These are phyloP conservation scores for Herpetospermum pedunculosum DNA, from an alignment of 306 rosid species.

Conservation along the genomic window DNA sequence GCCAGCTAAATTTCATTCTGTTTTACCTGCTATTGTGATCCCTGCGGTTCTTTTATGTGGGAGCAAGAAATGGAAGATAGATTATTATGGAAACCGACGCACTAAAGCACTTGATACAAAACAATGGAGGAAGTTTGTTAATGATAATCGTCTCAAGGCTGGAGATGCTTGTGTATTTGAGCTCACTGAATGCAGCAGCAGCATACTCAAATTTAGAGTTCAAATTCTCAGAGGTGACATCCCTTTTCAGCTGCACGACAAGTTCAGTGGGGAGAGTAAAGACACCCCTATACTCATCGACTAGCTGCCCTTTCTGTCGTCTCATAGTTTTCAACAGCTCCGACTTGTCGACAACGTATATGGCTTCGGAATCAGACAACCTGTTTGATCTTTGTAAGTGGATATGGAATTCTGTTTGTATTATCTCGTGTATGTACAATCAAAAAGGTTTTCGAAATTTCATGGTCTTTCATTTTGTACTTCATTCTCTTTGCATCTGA, in stretches of 20 bases:
- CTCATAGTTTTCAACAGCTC: neutral
- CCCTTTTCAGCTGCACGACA: constrained; percentile 22
- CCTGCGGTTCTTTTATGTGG: constrained; percentile 17
- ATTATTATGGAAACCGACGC: constrained; percentile 13
- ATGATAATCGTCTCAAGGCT: constrained; percentile 32
- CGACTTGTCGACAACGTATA: neutral
- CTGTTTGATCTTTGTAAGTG: neutral
- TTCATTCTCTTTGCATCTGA: neutral
- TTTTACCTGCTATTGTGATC: constrained; percentile 22
- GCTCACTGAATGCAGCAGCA: constrained; percentile 18
- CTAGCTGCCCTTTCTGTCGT: constrained; percentile 4
- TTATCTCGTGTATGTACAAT: neutral
- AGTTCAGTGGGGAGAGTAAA: constrained; percentile 14
- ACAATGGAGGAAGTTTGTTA: constrained; percentile 31
- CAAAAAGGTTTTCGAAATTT: neutral
- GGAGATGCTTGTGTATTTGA: constrained; percentile 64
- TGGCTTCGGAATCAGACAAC: neutral
- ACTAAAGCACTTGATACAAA: constrained; percentile 5
- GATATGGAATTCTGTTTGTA: neutral
- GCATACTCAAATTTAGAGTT: constrained; percentile 25
- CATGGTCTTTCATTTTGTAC: neutral
- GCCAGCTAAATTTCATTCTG: neutral
- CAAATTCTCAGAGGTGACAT: constrained; percentile 66
- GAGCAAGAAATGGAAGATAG: constrained; percentile 33
- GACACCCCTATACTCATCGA: constrained; percentile 23